Base-by-base conservation (phyloP, 2,329 filamentous ascomycete species). In the Colletotrichum gloeosporioides region DNA sequence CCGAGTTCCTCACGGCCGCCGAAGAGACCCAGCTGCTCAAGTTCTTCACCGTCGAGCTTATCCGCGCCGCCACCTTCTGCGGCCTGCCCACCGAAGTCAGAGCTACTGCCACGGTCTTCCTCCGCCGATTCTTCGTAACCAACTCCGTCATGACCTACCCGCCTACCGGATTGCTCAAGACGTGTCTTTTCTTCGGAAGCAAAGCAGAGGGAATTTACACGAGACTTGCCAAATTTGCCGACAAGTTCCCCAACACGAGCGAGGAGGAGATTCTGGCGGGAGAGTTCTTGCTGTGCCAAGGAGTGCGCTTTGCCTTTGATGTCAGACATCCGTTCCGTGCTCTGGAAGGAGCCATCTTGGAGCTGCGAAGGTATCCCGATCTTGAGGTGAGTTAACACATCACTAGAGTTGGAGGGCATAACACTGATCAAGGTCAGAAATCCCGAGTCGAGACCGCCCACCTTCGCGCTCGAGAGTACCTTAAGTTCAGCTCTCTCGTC, bases 121-220 rank as follows among this genome's bases (percentile, higher is more conserved):
- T 99, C 76, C 94, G 95, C 72, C 94, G 97, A 74, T 99, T 99
- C 89, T 99, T 99, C 87, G 91, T 98, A 49, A 96, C 95, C 82
- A 98, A 99, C 86, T 98, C 95, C 55, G 92, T 96, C 81, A 98
- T 99, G 95, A 98, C 96, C 34, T 99, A 99, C 83, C 95, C 96
- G 77, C 96, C 96, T 0, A 94, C 95, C 77, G 93, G 95, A 78
- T 94, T 99, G 79, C 93, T 98, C 83, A 95, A 96, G 82, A 97
- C 96, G 34, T 95, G 95, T 44, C 90, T 99, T 71, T 99, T 98
- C 88, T 95, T 99, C 78, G 96, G 96, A 12, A 96, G 94, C 81
- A 99, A 99, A 86, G 95, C 95, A 6, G 96, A 99, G 82, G 95
- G 95, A 76, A 92, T 93, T 83, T 96, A 96, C 84, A 92, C 93